These are phyloP conservation scores for Cyanodermella asteris DNA, from an alignment of 2,329 filamentous ascomycete genomes.

Conservation along the genomic window DNA sequence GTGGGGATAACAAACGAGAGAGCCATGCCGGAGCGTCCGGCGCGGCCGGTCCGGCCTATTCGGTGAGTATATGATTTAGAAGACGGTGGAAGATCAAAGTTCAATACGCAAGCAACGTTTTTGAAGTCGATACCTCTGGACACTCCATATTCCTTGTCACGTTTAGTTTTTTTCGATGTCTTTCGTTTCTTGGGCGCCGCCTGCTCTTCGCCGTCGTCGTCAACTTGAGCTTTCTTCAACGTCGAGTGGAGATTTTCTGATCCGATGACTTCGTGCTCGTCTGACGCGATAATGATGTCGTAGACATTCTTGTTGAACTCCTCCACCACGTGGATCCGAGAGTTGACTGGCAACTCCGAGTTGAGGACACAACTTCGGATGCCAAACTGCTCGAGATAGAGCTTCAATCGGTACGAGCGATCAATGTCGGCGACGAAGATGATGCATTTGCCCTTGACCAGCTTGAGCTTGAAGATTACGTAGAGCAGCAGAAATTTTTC, in stretches of 20 bases:
- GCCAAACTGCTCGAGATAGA: constrained; percentile 92
- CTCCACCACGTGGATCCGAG: constrained; percentile 79
- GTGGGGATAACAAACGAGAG: constrained; percentile 84
- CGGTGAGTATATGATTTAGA: constrained; percentile 93
- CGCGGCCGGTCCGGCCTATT: constrained; percentile 80
- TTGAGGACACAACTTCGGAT: constrained; percentile 87
- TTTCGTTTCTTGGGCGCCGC: constrained; percentile 1
- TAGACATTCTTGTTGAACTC: constrained; percentile 95
- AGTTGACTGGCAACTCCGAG: constrained; percentile 83
- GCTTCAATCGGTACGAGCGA: constrained; percentile 71
- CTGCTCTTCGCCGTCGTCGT: constrained; percentile 7
- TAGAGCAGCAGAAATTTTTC: constrained; percentile 90
- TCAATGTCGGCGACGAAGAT: constrained; percentile 75
- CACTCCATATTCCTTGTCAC: constrained; percentile 80
- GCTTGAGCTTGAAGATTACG: constrained; percentile 81
- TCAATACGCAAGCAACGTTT: constrained; percentile 82
- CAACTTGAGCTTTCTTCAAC: constrained; percentile 7
- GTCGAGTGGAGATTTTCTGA: constrained; percentile 22
- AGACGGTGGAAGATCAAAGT: constrained; percentile 80
- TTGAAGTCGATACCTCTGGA: constrained; percentile 92
- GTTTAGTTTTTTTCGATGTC: constrained; percentile 19
- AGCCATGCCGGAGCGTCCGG: constrained; percentile 79
- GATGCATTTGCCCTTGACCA: constrained; percentile 82
- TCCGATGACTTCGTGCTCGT: constrained; percentile 69
- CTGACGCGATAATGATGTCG: constrained; percentile 91